Percentiles rank a stretch among this genome's conserved stretches.
These are phyloP conservation scores for Colletotrichum tabaci DNA, from an alignment of 2,329 filamentous ascomycete genomes.

Conservation along the genomic window DNA sequence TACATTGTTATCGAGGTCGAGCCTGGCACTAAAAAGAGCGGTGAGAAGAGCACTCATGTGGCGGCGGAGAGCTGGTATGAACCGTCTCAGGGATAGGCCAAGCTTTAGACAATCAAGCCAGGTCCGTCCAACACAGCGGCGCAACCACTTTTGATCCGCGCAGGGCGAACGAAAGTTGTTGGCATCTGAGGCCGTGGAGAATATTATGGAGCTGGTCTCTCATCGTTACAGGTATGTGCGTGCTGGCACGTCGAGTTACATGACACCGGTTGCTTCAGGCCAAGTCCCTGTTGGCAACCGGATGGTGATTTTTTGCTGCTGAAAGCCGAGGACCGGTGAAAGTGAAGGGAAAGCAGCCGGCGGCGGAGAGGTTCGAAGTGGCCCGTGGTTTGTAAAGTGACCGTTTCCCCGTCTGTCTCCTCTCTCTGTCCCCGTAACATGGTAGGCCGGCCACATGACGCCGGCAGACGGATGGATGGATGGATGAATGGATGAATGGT, in stretches of 20 bases:
- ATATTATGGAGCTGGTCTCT: slow-evolving; percentile 15
- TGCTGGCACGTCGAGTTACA: background rate
- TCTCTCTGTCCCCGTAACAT: background rate
- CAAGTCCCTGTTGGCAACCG: background rate
- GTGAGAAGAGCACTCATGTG: slow-evolving; percentile 21
- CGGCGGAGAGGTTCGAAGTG: background rate
- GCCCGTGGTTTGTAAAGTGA: background rate
- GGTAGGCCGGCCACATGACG: background rate
- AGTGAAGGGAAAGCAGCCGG: background rate
- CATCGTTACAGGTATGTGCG: background rate
- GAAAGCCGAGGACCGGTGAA: background rate
- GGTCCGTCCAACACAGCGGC: slow-evolving; percentile 10
- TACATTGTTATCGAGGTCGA: slow-evolving; percentile 24
- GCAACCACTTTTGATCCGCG: slow-evolving; percentile 8
- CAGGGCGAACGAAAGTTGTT: slow-evolving; percentile 3
- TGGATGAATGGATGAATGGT: no score
- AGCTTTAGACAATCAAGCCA: slow-evolving; percentile 9
- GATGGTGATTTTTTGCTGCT: background rate
- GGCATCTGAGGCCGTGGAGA: slow-evolving; percentile 11
- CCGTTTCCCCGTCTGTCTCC: background rate
- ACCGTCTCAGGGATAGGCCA: slow-evolving; percentile 35
- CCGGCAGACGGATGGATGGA: background rate
- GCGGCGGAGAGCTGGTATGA: slow-evolving; percentile 6
- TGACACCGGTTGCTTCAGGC: background rate
- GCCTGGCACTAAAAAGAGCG: slow-evolving; percentile 29